Percentiles rank a stretch among this genome's conserved stretches.
Conservation (phyloP, 1,284 basidiomycete genomes). For the Exsudoporus floridanus region DNA sequence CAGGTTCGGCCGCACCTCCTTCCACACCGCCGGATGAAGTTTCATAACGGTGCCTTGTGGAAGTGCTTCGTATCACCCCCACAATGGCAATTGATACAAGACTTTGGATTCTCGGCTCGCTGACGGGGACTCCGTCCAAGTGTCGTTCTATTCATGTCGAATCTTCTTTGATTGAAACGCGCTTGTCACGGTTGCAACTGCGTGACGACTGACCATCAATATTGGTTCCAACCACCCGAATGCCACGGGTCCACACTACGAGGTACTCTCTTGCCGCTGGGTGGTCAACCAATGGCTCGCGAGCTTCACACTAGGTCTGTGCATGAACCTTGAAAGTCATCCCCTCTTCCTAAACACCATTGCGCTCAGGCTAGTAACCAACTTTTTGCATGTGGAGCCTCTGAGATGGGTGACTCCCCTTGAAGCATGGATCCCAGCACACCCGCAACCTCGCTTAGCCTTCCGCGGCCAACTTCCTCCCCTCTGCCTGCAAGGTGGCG, state of each 20-base stretch:
- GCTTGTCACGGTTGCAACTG: conserved; percentile 18
- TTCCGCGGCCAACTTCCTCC: conserved; percentile 30
- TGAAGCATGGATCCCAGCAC: conserved; percentile 24
- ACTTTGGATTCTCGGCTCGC: conserved; percentile 19
- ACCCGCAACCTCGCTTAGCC: conserved; percentile 31
- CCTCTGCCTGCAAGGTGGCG: conserved; percentile 33
- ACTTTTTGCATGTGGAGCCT: conserved; percentile 18
- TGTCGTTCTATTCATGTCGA: conserved; percentile 24
- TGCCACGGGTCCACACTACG: conserved; percentile 10
- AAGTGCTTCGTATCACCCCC: conserved; percentile 28
- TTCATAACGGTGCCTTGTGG: conserved; percentile 26
- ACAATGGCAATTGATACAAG: conserved; percentile 16
- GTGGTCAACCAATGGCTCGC: conserved; percentile 1
- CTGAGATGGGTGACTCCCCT: no score
- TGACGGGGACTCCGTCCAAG: conserved; percentile 11
- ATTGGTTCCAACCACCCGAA: conserved; percentile 3
- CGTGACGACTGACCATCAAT: conserved; percentile 12
- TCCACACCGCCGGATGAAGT: conserved; percentile 16
- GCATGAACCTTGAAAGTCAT: conserved; percentile 12
- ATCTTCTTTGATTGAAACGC: conserved; percentile 17
- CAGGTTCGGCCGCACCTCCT: conserved; percentile 10
- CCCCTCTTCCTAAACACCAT: conserved; percentile 10
- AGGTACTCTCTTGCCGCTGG: background rate
- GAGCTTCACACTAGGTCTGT: conserved; percentile 4
- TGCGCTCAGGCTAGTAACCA: conserved; percentile 3